Base-by-base conservation (phyloP, 148 eudicot genomes). In the Arctostaphylos glauca region DNA sequence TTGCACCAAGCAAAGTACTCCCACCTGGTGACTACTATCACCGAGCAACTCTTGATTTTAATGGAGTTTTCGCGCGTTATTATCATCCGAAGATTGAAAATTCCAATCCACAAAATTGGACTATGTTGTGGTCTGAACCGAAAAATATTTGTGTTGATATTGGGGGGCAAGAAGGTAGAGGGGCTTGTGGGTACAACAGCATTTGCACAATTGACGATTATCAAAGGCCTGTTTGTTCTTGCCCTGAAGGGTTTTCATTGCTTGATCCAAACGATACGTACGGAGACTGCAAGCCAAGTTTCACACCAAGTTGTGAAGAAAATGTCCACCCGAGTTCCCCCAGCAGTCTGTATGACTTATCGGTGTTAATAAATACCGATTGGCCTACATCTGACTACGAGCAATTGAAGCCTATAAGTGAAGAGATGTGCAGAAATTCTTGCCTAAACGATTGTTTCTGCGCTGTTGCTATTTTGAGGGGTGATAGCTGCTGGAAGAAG, bases 161-260 rank as follows among this genome's bases (percentile, higher is more conserved):
- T 9, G 6, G 5, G 31, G 81, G 76, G 50, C 50, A 0, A 5
- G 0, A 46, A 5, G 92, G 82, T 15, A 84, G 88, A 1, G 93
- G 94, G 31, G 85, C 86, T 55, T 93, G 96, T 76, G 96, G 96
- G 73, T 91, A 68, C 53, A 93, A 93, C 82, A 90, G 84, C 82
- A 81, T 90, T 15, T 92, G 95, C 84, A 78, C 62, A 21, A 74
- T 90, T 6, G 87, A 72, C 54, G 46, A 38, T 2, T 72, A 83
- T 77, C 21, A 66, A 9, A 91, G 88, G 81, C 93, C 90, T 2
- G 64, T 3, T 2, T 91, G 93, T 80, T 9, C 47, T 9, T 92
- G 95, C 79, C 95, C 93, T 0, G 64, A 44, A 19, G 50, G 78
- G 43, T 91, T 74, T 76, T 82, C 89, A 15, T 80, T 89, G 54